Base-by-base conservation (phyloP, 2,329 filamentous ascomycete species). In the Thelonectria discophora region DNA sequence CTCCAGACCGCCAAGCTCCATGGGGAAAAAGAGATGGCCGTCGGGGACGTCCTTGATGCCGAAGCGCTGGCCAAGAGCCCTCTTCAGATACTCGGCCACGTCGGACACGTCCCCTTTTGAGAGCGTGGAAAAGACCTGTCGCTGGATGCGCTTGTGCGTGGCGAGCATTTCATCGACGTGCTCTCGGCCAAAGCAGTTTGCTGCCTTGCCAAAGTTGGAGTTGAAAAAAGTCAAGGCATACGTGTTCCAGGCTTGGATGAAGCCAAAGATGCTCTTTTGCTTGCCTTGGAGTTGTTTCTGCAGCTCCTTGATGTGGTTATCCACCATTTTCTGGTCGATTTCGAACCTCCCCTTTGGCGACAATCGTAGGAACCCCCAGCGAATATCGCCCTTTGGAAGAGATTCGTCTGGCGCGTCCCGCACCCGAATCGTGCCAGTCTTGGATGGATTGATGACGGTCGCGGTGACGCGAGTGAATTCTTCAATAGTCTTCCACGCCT, bases 261-360 rank as follows among this genome's bases (percentile, higher is more conserved):
- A 81, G 18, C 77, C 76, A 3, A 84, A 77, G 2, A 82, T 60
- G 62, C 82, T 87, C 60, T 81, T 80, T 61, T 82, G 84, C 52
- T 85, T 83, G 6, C 78, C 76, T 1, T 71, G 64, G 5, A 90
- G 82, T 66, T 90, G 88, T 4, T 79, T 80, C 32, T 80, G 79
- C 3, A 90, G 80, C 69, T 90, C 87, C 2, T 78, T 71, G 55
- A 88, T 84, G 64, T 90, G 88, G 24, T 79, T 74, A 62, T 88
- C 82, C 0, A 90, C 85, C 75, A 86, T 80, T 0, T 67, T 62
- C 65, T 87, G 82, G 64, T 90, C 85, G 55, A 90, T 88, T 50
- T 84, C 75, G 67, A 89, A 90, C 8, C 79, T 79, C 9, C 85
- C 84, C 0, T 80, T 77, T 27, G 83, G 75, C 32, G 87, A 83